Evolutionary conservation across 176 grass and related monocot species (phyloP).

Genomic region (Pharus latifolius): DNA sequence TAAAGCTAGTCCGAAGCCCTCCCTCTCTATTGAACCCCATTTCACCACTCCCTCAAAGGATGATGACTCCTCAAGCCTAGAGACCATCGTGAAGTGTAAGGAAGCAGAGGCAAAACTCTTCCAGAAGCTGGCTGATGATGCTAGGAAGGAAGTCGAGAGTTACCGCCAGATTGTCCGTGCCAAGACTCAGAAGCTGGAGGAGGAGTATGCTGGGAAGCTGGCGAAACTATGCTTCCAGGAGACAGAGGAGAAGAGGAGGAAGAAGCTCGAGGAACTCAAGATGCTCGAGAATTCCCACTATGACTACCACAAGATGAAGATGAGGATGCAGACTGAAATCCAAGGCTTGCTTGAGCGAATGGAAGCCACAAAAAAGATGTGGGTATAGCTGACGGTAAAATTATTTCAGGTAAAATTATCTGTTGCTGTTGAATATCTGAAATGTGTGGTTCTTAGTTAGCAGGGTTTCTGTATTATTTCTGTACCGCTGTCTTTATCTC

Average conservation of each 20-base stretch:
- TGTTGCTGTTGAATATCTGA: background rate
- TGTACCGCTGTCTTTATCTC: slow-evolving; percentile 20
- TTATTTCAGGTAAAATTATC: background rate
- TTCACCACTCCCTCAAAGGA: slow-evolving; percentile 59
- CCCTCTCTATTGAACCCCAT: slow-evolving; percentile 46
- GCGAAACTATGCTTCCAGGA: slow-evolving; percentile 66
- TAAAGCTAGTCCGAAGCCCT: slow-evolving; percentile 63
- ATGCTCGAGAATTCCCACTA: slow-evolving; percentile 71
- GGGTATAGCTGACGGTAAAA: slow-evolving; percentile 40
- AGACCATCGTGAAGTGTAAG: slow-evolving; percentile 99
- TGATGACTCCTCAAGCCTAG: slow-evolving; percentile 68
- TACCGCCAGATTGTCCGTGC: slow-evolving; percentile 65
- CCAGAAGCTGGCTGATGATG: slow-evolving; percentile 84
- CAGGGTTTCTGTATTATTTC: slow-evolving; percentile 22
- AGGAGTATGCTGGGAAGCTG: slow-evolving; percentile 59
- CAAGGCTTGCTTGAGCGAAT: slow-evolving; percentile 93
- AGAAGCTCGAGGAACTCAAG: slow-evolving; percentile 95
- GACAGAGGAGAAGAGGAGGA: slow-evolving; percentile 69
- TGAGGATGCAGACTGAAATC: slow-evolving; percentile 96
- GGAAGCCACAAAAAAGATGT: slow-evolving; percentile 99
- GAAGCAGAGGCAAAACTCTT: slow-evolving; percentile 97
- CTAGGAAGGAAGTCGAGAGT: slow-evolving; percentile 61
- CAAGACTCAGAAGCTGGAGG: slow-evolving; percentile 72
- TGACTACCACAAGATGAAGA: slow-evolving; percentile 96
- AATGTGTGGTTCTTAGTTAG: slow-evolving; percentile 13